Conservation (phyloP, 1,139 yeast genomes). For the Meyerozyma elateridarum region DNA sequence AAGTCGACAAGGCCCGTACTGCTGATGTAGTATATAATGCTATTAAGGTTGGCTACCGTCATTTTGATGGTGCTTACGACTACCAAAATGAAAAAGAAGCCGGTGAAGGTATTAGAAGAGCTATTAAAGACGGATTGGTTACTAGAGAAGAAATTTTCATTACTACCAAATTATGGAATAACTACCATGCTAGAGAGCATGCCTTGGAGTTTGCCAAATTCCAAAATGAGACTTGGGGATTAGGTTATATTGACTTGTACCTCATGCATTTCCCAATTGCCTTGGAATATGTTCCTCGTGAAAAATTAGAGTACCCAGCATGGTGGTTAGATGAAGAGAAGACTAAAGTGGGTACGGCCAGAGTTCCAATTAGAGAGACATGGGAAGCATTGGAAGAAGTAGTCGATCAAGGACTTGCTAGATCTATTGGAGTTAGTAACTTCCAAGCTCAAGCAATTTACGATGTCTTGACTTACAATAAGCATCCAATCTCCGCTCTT, state of each 20-base stretch:
- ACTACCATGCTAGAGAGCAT: no score
- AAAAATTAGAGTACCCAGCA: no score
- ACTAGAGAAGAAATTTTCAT: slow-evolving; percentile 10
- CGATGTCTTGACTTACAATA: no score
- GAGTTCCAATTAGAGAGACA: slow-evolving; percentile 45
- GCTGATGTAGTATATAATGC: slow-evolving; percentile 10
- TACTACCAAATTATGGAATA: slow-evolving; percentile 13
- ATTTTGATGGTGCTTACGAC: slow-evolving; percentile 11
- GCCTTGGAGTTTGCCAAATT: no score
- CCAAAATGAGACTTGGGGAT: slow-evolving; percentile 3
- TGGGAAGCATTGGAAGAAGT: slow-evolving; percentile 64
- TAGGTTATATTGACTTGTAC: slow-evolving; percentile 42
- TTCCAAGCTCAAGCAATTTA: no score
- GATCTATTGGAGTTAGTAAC: slow-evolving; percentile 65
- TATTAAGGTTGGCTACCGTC: slow-evolving; percentile 11
- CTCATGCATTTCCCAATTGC: slow-evolving; percentile 60
- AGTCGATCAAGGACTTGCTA: slow-evolving; percentile 50
- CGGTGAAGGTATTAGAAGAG: slow-evolving; percentile 9
- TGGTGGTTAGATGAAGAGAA: no score
- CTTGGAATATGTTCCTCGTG: no score
- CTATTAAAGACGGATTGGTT: slow-evolving; percentile 7
- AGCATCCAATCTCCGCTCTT: slow-evolving; percentile 56
- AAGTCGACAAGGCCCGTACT: no score
- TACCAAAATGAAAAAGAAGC: slow-evolving; percentile 12
- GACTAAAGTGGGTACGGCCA: no score